These are phyloP conservation scores for Calonectria crousiana DNA, from an alignment of 2,329 filamentous ascomycete genomes.

Conservation along the genomic window DNA sequence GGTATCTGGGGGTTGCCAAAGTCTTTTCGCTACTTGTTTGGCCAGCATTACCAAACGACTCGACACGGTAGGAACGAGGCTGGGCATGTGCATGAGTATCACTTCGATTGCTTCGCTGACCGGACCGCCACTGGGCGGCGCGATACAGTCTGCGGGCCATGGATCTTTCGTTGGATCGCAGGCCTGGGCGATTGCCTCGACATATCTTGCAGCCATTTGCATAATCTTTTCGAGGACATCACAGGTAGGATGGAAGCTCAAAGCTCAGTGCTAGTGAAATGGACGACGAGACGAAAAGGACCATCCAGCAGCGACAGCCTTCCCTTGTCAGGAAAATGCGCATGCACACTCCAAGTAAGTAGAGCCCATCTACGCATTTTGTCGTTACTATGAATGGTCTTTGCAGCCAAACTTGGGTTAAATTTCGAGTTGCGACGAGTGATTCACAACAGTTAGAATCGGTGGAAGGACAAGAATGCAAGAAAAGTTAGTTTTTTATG, in stretches of 20 bases:
- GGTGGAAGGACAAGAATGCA: not conserved
- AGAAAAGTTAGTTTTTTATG: not conserved
- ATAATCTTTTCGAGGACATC: constrained; percentile 28
- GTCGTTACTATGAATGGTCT: not conserved
- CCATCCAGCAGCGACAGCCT: not conserved
- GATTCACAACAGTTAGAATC: too few species aligned
- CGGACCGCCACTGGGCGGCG: constrained; percentile 54
- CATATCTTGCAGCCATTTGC: constrained; percentile 41
- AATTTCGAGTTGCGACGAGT: not conserved
- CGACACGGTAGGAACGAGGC: constrained; percentile 53
- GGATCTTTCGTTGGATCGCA: constrained; percentile 46
- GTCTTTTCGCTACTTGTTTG: constrained; percentile 53
- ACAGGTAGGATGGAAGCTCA: constrained; percentile 36
- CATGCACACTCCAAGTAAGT: not conserved
- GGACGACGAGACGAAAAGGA: not conserved
- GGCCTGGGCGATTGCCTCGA: constrained; percentile 50
- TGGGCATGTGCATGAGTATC: constrained; percentile 57
- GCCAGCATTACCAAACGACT: constrained; percentile 54
- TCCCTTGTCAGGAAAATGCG: not conserved
- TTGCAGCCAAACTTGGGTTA: not conserved
- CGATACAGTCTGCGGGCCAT: constrained; percentile 35
- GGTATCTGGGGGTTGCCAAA: constrained; percentile 51
- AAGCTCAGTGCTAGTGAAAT: constrained; percentile 29
- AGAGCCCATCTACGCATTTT: not conserved
- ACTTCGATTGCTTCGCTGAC: constrained; percentile 54